Conservation (phyloP, 345 rosid species). For the Acer campestre region DNA sequence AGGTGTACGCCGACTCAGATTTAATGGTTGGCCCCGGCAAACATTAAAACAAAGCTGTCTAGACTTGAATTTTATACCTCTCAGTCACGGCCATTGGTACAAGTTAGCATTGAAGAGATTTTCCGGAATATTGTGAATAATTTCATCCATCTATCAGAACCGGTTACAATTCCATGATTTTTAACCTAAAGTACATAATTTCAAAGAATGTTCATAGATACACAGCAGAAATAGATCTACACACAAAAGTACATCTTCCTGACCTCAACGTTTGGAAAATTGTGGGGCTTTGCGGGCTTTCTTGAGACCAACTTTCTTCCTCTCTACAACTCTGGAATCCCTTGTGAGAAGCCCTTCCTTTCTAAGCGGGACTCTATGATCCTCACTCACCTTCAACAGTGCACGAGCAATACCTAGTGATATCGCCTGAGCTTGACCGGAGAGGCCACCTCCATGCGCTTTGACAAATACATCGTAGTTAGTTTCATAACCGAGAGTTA, state of each 20-base stretch:
- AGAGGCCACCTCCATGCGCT: slow-evolving; percentile 94
- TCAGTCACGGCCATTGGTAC: neutral
- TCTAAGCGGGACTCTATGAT: slow-evolving; percentile 72
- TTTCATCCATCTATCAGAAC: neutral
- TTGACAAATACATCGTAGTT: slow-evolving; percentile 88
- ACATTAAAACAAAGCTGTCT: neutral
- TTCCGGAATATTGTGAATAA: neutral
- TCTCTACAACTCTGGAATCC: slow-evolving; percentile 86
- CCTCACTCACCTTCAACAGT: slow-evolving; percentile 70
- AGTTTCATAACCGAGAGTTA: slow-evolving; percentile 77
- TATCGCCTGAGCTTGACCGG: slow-evolving; percentile 98
- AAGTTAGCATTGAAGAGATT: neutral
- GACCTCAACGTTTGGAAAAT: slow-evolving; percentile 75
- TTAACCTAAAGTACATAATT: neutral
- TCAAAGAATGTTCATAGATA: neutral
- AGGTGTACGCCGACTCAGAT: too few relatives aligned
- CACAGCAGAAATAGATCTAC: slow-evolving; percentile 1
- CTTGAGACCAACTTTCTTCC: slow-evolving; percentile 94
- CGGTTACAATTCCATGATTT: slow-evolving; percentile 1
- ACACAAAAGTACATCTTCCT: slow-evolving; percentile 4
- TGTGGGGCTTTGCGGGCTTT: slow-evolving; percentile 98
- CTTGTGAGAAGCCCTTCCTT: slow-evolving; percentile 85
- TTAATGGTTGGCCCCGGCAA: too few relatives aligned
- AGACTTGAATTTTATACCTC: neutral
- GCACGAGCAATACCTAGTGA: slow-evolving; percentile 92